Conservation (phyloP, 768 basidiomycete genomes). For the Tricholoma saponaceum region DNA sequence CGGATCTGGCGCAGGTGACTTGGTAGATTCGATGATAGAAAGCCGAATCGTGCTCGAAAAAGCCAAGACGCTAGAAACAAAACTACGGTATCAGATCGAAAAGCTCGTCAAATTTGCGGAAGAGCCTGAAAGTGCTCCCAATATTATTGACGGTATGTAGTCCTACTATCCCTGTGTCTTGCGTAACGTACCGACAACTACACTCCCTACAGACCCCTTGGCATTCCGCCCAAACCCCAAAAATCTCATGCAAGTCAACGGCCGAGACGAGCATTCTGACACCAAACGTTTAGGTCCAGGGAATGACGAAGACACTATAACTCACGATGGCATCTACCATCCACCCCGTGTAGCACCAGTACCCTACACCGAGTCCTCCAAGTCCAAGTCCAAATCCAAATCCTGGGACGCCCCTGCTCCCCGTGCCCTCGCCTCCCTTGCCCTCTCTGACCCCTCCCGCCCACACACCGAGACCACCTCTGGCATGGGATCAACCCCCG, state of each 20-base stretch:
- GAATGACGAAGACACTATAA: background rate
- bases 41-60: slow-evolving; percentile 86
- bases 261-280: slow-evolving; percentile 17
- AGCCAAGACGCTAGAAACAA: slow-evolving; percentile 74
- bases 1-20: slow-evolving; percentile 64
- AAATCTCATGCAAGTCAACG: slow-evolving; percentile 51
- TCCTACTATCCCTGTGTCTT: no score
- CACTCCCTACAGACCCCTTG: slow-evolving; percentile 63
- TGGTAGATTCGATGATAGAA: slow-evolving; percentile 78
- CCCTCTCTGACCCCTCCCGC: slow-evolving; percentile 61
- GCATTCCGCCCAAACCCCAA: slow-evolving; percentile 89
- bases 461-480: slow-evolving; percentile 72
- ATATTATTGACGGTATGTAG: slow-evolving; percentile 55
- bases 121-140: slow-evolving; percentile 42
- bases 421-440: slow-evolving; percentile 58
- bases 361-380: slow-evolving; percentile 61
- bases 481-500: slow-evolving; percentile 62
- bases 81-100: slow-evolving; percentile 94
- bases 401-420: slow-evolving; percentile 55
- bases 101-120: slow-evolving; percentile 81
- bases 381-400: slow-evolving; percentile 46
- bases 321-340: slow-evolving; percentile 57
- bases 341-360: slow-evolving; percentile 88
- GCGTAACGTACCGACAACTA: background rate
- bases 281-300: slow-evolving; percentile 8